Evolutionary conservation across 2,329 filamentous ascomycete genomes (phyloP), one percentile per base, ranked within the genome.

Genomic region (Diplodia seriata): DNA sequence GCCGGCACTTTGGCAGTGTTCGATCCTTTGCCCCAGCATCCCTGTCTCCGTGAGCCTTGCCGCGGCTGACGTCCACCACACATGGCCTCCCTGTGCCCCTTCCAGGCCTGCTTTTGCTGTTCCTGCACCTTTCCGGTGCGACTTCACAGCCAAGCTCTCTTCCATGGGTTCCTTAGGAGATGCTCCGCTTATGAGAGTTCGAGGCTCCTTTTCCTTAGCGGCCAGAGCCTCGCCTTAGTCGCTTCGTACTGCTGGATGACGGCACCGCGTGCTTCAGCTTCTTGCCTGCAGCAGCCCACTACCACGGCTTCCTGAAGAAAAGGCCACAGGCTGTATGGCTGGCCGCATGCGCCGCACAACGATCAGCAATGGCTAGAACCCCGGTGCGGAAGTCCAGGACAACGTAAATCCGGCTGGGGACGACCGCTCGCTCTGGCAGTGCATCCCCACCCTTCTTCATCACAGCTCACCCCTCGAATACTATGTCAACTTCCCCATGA

Each of bases 361-460:
- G 43, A 63, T 63, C 59, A 51, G 11, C 26, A 14, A 26, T 36
- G n/a, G 43, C 57, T n/a, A 12, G 57, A 62, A 50, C 59, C 26
- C n/a, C 14, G 47, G 43, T 29, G 23, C 15, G 7, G 40, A 15
- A 20, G n/a, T 23, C 12, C 15, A 26, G 47, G 23, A 31, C 8
- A 29, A 26, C 23, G 53, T 63, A 63, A 33, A 18, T 26, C 18
- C 14, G 14, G 18, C 29, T 9, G 6, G 7, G 29, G 43, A 23
- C 11, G 38, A n/a, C 12, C 15, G 23, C 14, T 9, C 11, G 26
- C 40, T 33, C 2, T 18, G 26, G 38, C 29, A 31, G 18, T 11
- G 7, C 59, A 36, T 18, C 33, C 15, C 3, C 43, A 20, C 31
- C 4, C 56, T 43, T 18, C 36, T 11, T 26, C 43, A 23, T 7